A percentile compares a stretch with the other conserved stretches of the same genome.
These are phyloP conservation scores for Colletotrichum scovillei DNA, from an alignment of 2,329 filamentous ascomycete species.

Conservation along the genomic window DNA sequence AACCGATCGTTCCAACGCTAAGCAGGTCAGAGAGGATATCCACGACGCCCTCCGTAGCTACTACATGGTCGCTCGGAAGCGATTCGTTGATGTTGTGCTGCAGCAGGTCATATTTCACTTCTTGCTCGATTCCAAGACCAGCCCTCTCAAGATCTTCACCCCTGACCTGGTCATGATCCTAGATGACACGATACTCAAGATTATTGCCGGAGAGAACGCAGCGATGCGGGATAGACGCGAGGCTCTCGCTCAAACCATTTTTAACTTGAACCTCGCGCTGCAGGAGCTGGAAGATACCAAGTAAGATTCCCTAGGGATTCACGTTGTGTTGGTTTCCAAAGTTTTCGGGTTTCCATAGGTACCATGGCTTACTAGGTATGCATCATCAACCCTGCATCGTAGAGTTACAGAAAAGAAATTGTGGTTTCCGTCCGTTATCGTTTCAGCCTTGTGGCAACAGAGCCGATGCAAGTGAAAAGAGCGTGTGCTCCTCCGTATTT, in stretches of 20 bases:
- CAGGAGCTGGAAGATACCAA: constrained; percentile 29
- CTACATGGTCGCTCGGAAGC: constrained; percentile 69
- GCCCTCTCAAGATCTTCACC: constrained; percentile 65
- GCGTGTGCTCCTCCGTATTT: too few relatives aligned
- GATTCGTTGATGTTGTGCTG: constrained; percentile 73
- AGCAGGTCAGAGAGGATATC: constrained; percentile 59
- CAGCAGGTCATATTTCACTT: constrained; percentile 67
- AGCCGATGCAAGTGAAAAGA: too few relatives aligned
- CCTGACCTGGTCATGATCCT: constrained; percentile 62
- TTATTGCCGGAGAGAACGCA: constrained; percentile 69
- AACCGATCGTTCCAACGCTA: neutral
- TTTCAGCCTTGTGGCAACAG: too few relatives aligned
- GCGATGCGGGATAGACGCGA: constrained; percentile 52
- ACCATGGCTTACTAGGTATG: neutral
- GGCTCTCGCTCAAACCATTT: constrained; percentile 57
- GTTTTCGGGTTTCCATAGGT: neutral
- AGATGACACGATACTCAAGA: constrained; percentile 58
- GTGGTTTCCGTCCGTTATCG: too few relatives aligned
- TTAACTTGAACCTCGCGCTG: constrained; percentile 53
- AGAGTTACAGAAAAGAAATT: too few relatives aligned
- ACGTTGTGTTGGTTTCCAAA: too few relatives aligned
- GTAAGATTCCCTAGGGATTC: neutral
- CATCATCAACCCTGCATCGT: neutral
- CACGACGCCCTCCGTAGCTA: constrained; percentile 71
- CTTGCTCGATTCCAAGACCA: constrained; percentile 60